Conservation (phyloP, 1,284 basidiomycete genomes). For the Ceratobasidium theobromae region DNA sequence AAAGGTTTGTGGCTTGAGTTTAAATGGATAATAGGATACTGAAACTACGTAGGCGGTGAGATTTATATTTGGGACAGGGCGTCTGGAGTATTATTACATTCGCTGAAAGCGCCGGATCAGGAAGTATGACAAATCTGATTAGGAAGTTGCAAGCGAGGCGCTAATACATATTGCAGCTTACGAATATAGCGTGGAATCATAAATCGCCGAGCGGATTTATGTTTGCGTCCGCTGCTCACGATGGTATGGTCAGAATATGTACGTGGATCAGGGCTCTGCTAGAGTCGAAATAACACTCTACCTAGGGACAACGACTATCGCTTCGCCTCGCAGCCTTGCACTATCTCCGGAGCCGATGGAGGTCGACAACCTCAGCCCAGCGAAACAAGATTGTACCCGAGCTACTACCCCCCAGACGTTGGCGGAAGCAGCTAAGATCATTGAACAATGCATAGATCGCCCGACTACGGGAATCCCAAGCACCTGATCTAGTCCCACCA, state of each 20-base stretch:
- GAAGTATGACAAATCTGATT: background rate
- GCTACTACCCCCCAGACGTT: too few relatives aligned
- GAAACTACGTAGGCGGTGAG: background rate
- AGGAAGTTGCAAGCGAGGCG: background rate
- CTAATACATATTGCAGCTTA: background rate
- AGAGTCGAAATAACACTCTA: too few relatives aligned
- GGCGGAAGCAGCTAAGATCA: too few relatives aligned
- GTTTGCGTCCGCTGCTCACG: slow-evolving; percentile 21
- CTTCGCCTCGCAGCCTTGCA: too few relatives aligned
- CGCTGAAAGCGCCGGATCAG: slow-evolving; percentile 20
- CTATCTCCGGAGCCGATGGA: too few relatives aligned
- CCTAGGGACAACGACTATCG: too few relatives aligned
- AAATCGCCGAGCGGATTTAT: slow-evolving; percentile 25
- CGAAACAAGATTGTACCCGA: too few relatives aligned
- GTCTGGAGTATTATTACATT: slow-evolving; percentile 18
- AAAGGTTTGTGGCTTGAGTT: background rate
- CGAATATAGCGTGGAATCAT: slow-evolving; percentile 27
- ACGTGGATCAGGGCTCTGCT: too few relatives aligned
- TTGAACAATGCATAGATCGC: too few relatives aligned
- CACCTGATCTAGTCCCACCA: too few relatives aligned
- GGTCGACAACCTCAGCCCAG: too few relatives aligned
- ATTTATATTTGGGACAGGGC: slow-evolving; percentile 28
- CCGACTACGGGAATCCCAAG: too few relatives aligned
- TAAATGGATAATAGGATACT: background rate
- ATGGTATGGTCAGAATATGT: slow-evolving; percentile 20